Conservation (phyloP, 805 yeast species). For the Candida wancherniae region DNA sequence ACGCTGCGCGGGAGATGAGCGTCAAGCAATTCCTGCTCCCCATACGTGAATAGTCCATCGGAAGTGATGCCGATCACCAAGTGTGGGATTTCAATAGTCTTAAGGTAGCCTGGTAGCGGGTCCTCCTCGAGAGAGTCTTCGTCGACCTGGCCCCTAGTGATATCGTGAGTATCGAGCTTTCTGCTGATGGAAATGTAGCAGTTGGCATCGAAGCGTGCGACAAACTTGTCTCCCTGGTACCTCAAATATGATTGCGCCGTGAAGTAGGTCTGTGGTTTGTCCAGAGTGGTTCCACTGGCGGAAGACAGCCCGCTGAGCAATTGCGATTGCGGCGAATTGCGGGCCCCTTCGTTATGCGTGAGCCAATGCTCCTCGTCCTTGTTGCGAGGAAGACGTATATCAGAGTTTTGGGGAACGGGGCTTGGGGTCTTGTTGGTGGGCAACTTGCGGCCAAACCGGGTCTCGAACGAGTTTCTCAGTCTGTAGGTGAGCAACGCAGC, state of each 20-base stretch:
- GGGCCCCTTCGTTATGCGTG: slow-evolving; percentile 82
- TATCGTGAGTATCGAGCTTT: slow-evolving; percentile 92
- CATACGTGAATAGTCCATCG: slow-evolving; percentile 87
- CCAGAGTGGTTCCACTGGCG: slow-evolving; percentile 13
- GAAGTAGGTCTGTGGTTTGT: slow-evolving; percentile 58
- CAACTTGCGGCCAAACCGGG: slow-evolving; percentile 78
- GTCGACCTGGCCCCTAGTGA: slow-evolving; percentile 66
- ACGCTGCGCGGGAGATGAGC: slow-evolving; percentile 63
- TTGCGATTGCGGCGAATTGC: slow-evolving; percentile 5
- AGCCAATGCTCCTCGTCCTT: slow-evolving; percentile 72
- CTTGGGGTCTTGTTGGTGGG: slow-evolving; percentile 17
- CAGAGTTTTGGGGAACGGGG: slow-evolving; percentile 14
- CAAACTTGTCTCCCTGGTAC: slow-evolving; percentile 90
- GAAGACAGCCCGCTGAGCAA: slow-evolving; percentile 2
- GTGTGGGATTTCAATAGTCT: slow-evolving; percentile 64
- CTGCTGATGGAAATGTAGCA: slow-evolving; percentile 93
- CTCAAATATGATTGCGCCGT: slow-evolving; percentile 94
- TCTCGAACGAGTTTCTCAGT: slow-evolving; percentile 86
- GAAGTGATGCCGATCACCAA: slow-evolving; percentile 84
- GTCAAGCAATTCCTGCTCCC: slow-evolving; percentile 86
- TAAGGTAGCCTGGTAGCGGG: slow-evolving; percentile 48
- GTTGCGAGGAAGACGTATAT: slow-evolving; percentile 40
- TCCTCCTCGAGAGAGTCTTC: slow-evolving; percentile 25
- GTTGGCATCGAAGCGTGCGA: slow-evolving; percentile 89
- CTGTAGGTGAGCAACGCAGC: slow-evolving; percentile 90